Percentiles rank a stretch among this genome's conserved stretches.
phyloP scores from a whole-genome alignment of 306 rosid genomes.

The Gillenia trifoliata region DNA sequence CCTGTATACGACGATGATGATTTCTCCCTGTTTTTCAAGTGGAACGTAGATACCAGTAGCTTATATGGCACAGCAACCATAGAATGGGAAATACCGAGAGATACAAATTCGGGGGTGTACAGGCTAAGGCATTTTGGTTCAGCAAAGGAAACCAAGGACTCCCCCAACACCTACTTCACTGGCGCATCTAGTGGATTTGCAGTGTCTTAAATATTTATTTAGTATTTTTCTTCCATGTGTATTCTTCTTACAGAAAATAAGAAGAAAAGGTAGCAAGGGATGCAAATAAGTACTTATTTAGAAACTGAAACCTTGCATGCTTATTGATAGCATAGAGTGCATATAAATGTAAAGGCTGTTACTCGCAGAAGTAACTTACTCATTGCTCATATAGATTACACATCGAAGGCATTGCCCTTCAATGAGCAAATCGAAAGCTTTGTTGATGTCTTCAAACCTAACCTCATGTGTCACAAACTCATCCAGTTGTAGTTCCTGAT shows the following conservation, averaged over 20 bases:
- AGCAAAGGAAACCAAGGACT: constrained; percentile 33
- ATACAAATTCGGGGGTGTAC: constrained; percentile 49
- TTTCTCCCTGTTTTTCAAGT: constrained; percentile 57
- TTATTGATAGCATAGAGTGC: background rate
- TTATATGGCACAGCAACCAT: constrained; percentile 38
- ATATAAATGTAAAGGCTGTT: background rate
- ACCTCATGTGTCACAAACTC: constrained; percentile 71
- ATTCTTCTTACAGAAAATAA: constrained; percentile 13
- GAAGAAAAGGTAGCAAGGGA: background rate
- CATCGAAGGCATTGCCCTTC: constrained; percentile 62
- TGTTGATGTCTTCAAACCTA: constrained; percentile 63
- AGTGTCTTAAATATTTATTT: constrained; percentile 36
- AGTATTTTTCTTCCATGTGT: background rate
- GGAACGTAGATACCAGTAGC: constrained; percentile 45
- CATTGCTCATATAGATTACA: constrained; percentile 69
- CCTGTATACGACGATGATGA: constrained; percentile 69
- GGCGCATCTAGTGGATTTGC: constrained; percentile 73
- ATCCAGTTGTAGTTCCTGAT: constrained; percentile 70
- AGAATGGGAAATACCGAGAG: constrained; percentile 71
- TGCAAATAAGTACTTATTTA: background rate
- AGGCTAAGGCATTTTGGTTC: constrained; percentile 75
- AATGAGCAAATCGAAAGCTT: constrained; percentile 65
- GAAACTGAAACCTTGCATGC: background rate
- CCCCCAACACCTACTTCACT: constrained; percentile 48
- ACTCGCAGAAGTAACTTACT: constrained; percentile 7